Percentiles rank a stretch among this genome's conserved stretches.
phyloP scores from a whole-genome alignment of 2,329 filamentous ascomycete genomes.

The Cordyceps javanica region DNA sequence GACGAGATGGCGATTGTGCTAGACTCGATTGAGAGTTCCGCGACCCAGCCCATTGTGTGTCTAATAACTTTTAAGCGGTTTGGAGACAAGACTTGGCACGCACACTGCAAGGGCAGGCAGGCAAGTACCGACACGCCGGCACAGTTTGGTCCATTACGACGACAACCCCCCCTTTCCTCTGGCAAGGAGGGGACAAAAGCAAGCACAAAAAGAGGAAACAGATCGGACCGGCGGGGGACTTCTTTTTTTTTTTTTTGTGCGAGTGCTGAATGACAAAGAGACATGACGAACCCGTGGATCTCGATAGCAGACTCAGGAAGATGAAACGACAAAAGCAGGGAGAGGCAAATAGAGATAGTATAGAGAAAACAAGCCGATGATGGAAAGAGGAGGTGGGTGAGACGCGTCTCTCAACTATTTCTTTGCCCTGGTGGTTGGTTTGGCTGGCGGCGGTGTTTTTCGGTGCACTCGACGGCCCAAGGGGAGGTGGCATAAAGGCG shows the following conservation, averaged over 20 bases:
- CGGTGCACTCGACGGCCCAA: not conserved
- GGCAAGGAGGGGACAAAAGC: not conserved
- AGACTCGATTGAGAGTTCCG: constrained; percentile 3
- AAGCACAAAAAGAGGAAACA: too few relatives aligned
- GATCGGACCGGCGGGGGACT: too few relatives aligned
- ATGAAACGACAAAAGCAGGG: too few relatives aligned
- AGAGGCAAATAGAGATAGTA: not conserved
- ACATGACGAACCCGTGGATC: too few relatives aligned
- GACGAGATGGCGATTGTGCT: not conserved
- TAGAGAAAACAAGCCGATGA: not conserved
- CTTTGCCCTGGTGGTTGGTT: not conserved
- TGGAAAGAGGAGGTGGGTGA: not conserved
- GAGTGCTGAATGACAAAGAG: too few relatives aligned
- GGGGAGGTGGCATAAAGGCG: constrained; percentile 1
- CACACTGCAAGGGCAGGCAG: not conserved
- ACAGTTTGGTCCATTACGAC: not conserved
- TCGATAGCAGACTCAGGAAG: too few relatives aligned
- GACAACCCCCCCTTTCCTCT: too few relatives aligned
- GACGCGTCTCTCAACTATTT: not conserved
- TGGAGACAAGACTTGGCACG: not conserved
- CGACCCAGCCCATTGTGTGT: not conserved
- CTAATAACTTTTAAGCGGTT: too few relatives aligned
- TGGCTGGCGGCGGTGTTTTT: not conserved
- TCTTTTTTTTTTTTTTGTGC: too few relatives aligned
- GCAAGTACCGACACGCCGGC: constrained; percentile 1